A percentile compares a stretch with the other conserved stretches of the same genome.
phyloP scores from a whole-genome alignment of 2,329 filamentous ascomycete genomes.

The Calonectria multiphialidica region DNA sequence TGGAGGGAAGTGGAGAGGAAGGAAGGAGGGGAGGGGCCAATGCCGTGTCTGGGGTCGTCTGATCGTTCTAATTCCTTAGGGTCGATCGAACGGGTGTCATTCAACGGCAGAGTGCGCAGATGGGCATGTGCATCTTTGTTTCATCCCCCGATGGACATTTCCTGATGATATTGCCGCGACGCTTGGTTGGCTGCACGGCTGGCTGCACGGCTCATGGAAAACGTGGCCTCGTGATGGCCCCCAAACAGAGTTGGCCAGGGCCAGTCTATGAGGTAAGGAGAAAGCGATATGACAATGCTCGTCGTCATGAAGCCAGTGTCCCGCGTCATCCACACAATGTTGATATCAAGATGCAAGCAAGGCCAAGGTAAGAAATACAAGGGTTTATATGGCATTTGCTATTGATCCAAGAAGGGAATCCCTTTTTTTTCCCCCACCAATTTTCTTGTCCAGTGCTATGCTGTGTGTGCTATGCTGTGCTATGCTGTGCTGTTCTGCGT shows the following conservation, averaged over 20 bases:
- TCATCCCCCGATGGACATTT: neutral
- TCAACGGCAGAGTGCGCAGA: neutral
- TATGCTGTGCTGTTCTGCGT: too few relatives aligned
- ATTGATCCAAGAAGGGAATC: neutral
- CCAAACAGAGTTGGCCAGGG: neutral
- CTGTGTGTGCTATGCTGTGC: too few relatives aligned
- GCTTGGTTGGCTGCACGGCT: neutral
- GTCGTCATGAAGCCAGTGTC: neutral
- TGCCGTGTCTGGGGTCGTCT: neutral
- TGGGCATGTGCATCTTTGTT: neutral
- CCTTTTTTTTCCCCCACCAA: neutral
- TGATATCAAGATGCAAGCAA: too few relatives aligned
- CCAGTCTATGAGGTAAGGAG: neutral
- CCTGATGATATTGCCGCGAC: constrained; percentile 36
- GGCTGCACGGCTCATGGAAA: neutral
- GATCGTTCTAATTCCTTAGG: neutral
- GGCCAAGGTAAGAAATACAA: too few relatives aligned
- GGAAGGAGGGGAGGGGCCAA: neutral
- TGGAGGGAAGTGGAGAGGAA: too few relatives aligned
- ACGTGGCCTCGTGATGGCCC: neutral
- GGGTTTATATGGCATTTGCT: neutral
- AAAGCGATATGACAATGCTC: neutral
- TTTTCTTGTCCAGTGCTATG: too few relatives aligned
- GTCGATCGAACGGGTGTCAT: neutral
- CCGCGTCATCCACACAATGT: neutral